Conservation (phyloP, 2,329 filamentous ascomycete genomes). For the Byssochlamys sp. region DNA sequence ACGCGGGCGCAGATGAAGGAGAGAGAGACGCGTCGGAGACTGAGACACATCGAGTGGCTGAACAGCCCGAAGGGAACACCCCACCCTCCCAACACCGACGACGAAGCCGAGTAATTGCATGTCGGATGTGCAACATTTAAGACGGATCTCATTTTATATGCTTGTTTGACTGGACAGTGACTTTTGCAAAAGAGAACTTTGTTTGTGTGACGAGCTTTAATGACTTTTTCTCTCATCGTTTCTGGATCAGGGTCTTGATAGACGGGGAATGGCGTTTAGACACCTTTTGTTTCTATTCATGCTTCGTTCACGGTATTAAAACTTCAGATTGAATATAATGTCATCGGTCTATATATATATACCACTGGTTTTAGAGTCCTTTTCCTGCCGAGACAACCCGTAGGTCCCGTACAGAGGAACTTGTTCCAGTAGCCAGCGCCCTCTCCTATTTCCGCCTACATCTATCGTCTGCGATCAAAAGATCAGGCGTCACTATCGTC, state of each 20-base stretch:
- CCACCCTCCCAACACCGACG: slow-evolving; percentile 66
- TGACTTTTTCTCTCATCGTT: slow-evolving; percentile 1
- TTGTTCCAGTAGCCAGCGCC: too few relatives aligned
- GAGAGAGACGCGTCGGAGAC: slow-evolving; percentile 70
- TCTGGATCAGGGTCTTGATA: neutral
- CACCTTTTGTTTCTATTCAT: neutral
- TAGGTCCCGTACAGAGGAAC: neutral
- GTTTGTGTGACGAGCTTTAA: neutral
- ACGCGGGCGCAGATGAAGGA: slow-evolving; percentile 96
- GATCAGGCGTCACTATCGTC: too few relatives aligned
- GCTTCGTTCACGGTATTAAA: neutral
- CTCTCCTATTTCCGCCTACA: too few relatives aligned
- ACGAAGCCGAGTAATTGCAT: slow-evolving; percentile 46
- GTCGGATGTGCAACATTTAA: slow-evolving; percentile 1
- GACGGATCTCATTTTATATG: slow-evolving; percentile 2
- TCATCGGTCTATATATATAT: neutral
- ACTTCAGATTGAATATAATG: neutral
- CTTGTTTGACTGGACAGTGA: neutral
- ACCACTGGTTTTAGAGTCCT: neutral
- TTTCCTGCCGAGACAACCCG: neutral
- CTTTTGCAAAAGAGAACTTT: neutral
- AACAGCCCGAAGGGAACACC: slow-evolving; percentile 79
- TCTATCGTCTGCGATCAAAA: too few relatives aligned
- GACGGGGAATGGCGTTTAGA: neutral
- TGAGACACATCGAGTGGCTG: slow-evolving; percentile 73